Percentiles rank a stretch among this genome's conserved stretches.
phyloP scores from a whole-genome alignment of 2,329 filamentous ascomycete genomes.

The Alternaria incomplexa region DNA sequence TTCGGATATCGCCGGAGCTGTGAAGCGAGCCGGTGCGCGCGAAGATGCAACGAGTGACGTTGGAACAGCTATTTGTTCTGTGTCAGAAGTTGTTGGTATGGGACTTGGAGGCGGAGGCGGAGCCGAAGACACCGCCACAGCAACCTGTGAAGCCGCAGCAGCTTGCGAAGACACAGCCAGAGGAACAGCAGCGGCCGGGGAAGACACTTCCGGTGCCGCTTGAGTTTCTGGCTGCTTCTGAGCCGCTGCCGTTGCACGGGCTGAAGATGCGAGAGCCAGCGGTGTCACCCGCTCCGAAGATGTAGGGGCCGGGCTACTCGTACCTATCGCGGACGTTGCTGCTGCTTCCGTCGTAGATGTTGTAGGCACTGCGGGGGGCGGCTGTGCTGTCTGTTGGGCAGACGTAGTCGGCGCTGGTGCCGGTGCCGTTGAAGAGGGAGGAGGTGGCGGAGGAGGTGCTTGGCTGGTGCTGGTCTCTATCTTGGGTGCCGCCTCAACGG shows the following conservation, averaged over 20 bases:
- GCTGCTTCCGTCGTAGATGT: conserved; percentile 33
- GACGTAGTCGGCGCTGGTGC: conserved; percentile 20
- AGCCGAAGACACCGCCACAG: conserved; percentile 13
- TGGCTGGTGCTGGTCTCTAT: conserved; percentile 28
- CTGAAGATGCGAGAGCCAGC: conserved; percentile 29
- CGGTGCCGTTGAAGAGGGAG: conserved; percentile 22
- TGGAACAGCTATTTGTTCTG: conserved; percentile 31
- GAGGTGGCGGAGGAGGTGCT: conserved; percentile 21
- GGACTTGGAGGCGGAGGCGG: conserved; percentile 19
- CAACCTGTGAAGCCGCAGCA: conserved; percentile 15
- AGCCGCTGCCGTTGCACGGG: conserved; percentile 14
- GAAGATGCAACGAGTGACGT: conserved; percentile 18
- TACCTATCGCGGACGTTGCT: conserved; percentile 44
- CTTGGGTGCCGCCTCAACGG: conserved; percentile 26
- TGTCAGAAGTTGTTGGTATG: conserved; percentile 41
- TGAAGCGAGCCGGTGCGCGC: conserved; percentile 7
- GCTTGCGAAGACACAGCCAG: background rate
- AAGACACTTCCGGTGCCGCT: conserved; percentile 2
- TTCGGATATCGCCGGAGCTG: conserved; percentile 18
- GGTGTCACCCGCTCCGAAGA: conserved; percentile 27
- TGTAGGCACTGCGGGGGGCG: conserved; percentile 24
- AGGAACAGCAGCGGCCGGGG: background rate
- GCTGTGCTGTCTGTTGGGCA: conserved; percentile 12
- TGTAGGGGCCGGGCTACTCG: conserved; percentile 38
- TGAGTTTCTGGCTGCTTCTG: background rate